Evolutionary conservation across 768 basidiomycete species (phyloP).

Genomic region (Termitomyces eurrhizus): DNA sequence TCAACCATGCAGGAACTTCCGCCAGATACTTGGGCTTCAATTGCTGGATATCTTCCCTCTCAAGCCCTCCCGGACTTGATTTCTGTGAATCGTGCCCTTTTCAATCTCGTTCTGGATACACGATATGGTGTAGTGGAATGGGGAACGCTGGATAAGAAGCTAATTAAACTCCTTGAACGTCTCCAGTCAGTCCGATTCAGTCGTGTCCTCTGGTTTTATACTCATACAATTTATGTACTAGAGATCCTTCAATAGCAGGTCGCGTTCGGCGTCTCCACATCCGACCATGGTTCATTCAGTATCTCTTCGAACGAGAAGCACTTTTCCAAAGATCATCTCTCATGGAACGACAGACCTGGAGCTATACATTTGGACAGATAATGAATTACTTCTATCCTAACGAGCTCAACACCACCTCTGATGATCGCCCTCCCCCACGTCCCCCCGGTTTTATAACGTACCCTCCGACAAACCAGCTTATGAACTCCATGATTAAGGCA

Average conservation of each 20-base stretch:
- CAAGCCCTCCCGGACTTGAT: conserved; percentile 15
- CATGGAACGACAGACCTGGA: not conserved
- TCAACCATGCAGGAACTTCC: conserved; percentile 20
- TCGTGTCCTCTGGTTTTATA: not conserved
- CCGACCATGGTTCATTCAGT: conserved; percentile 38
- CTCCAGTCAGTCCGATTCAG: conserved; percentile 24
- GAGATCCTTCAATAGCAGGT: conserved; percentile 27
- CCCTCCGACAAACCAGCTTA: conserved; percentile 18
- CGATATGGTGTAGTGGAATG: conserved; percentile 30
- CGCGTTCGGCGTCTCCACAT: conserved; percentile 32
- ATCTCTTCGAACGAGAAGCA: conserved; percentile 23
- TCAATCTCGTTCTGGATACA: conserved; percentile 25
- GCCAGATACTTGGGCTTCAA: conserved; percentile 30
- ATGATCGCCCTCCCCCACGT: not conserved
- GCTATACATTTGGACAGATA: not conserved
- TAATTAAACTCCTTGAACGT: conserved; percentile 23
- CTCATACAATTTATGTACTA: conserved; percentile 5
- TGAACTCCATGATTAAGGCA: conserved; percentile 29
- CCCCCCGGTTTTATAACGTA: conserved; percentile 3
- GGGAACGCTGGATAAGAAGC: conserved; percentile 25
- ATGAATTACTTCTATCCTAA: not conserved
- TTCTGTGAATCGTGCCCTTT: conserved; percentile 32
- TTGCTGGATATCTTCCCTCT: conserved; percentile 20
- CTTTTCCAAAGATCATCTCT: conserved; percentile 1
- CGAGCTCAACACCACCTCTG: not conserved